phyloP scores from a whole-genome alignment of 805 yeast genomes.

The Lipomyces japonicus region DNA sequence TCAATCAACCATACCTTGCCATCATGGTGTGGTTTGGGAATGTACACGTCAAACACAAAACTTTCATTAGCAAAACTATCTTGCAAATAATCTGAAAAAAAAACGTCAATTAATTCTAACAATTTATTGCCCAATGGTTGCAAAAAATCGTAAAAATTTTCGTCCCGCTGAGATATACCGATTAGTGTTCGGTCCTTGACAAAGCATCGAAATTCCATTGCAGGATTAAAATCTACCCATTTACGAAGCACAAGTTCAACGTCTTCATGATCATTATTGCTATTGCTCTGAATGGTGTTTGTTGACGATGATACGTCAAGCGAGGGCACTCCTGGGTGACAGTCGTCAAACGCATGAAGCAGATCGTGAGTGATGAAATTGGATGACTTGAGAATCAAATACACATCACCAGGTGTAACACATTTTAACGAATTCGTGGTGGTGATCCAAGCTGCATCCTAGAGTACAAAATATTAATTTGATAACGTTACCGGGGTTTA shows the following conservation, averaged over 20 bases:
- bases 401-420: slow-evolving; percentile 65
- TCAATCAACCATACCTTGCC: slow-evolving; percentile 62
- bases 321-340: slow-evolving; percentile 19
- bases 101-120: slow-evolving; percentile 47
- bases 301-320: not conserved
- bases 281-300: not conserved
- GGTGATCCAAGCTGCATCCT: slow-evolving; percentile 89
- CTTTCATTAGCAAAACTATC: slow-evolving; percentile 48
- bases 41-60: slow-evolving; percentile 61
- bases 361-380: slow-evolving; percentile 85
- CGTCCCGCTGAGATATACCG: slow-evolving; percentile 81
- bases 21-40: slow-evolving; percentile 67
- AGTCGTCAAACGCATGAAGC: slow-evolving; percentile 60
- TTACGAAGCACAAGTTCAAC: slow-evolving; percentile 72
- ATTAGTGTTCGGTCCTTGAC: slow-evolving; percentile 59
- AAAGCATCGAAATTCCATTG: slow-evolving; percentile 87
- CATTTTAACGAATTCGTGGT: slow-evolving; percentile 75
- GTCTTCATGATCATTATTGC: slow-evolving; percentile 14
- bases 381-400: slow-evolving; percentile 76
- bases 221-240: slow-evolving; percentile 83
- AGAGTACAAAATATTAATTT: not conserved
- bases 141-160: slow-evolving; percentile 74
- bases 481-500: no score
- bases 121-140: slow-evolving; percentile 50
- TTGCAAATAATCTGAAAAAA: slow-evolving; percentile 49